Conservation (phyloP, 805 yeast genomes). For the Blastobotrys muscicola region DNA sequence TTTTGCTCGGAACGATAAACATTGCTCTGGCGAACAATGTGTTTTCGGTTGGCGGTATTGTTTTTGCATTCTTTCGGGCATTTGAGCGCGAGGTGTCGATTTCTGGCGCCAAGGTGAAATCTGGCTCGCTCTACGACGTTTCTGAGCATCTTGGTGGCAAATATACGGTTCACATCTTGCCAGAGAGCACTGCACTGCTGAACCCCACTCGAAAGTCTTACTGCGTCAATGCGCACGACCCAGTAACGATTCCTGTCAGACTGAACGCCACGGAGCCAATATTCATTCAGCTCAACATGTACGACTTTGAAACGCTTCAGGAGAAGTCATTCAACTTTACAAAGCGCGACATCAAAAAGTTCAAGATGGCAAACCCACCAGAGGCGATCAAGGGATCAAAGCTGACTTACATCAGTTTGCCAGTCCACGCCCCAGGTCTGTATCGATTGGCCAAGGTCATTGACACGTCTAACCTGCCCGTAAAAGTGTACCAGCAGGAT, state of each 20-base stretch:
- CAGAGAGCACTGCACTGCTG: slow-evolving; percentile 79
- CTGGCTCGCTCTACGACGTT: slow-evolving; percentile 28
- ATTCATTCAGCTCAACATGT: slow-evolving; percentile 52
- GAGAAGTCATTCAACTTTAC: slow-evolving; percentile 44
- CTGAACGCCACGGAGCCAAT: slow-evolving; percentile 75
- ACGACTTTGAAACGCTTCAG: slow-evolving; percentile 44
- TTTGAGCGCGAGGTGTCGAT: slow-evolving; percentile 27
- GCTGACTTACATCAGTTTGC: slow-evolving; percentile 45
- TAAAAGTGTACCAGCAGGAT: slow-evolving; percentile 52
- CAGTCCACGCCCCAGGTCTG: slow-evolving; percentile 62
- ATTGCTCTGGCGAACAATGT: slow-evolving; percentile 39
- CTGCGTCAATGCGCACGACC: slow-evolving; percentile 37
- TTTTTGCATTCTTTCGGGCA: slow-evolving; percentile 17
- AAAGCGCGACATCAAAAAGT: slow-evolving; percentile 42
- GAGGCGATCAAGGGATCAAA: slow-evolving; percentile 7
- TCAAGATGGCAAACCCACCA: slow-evolving; percentile 11
- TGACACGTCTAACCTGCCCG: slow-evolving; percentile 50
- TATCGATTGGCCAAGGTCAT: slow-evolving; percentile 60
- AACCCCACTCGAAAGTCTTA: slow-evolving; percentile 62
- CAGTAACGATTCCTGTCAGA: slow-evolving; percentile 55
- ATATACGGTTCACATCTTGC: slow-evolving; percentile 76
- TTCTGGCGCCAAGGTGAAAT: slow-evolving; percentile 25
- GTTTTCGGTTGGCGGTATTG: slow-evolving; percentile 13
- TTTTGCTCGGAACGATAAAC: slow-evolving; percentile 40
- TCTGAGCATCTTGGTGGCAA: slow-evolving; percentile 69